Evolutionary conservation across 805 yeast species (phyloP), one percentile per base, ranked within the genome.

Genomic region (Candida anglica): DNA sequence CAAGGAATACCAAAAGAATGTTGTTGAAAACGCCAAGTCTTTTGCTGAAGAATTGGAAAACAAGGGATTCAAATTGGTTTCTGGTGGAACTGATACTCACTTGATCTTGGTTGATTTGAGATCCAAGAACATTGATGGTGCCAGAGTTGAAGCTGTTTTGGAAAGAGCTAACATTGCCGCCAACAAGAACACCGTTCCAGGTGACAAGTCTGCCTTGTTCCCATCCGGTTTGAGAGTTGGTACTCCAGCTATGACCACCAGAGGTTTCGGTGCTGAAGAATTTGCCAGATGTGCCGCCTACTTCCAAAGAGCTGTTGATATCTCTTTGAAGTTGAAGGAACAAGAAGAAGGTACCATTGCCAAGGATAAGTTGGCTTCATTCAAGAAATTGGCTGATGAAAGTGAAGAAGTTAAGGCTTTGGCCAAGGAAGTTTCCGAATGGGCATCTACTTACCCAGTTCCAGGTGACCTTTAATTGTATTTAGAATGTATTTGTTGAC

Each of bases 191-290:
- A 82, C 98, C 30, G 87, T 91, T 46, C 98, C 98, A 43, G 97
- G 97, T 58, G 98, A 91, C 69, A 86, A 84, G 66, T 84, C 95
- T 28, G 98, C 98, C 34, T 75, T 91, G 44, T 91, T 88, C 44
- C 98, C 98, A 59, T 91, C 95, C 52, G 98, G 98, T 61, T 79
- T 91, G 46, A 85, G 98, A 71, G 83, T 91, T 42, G 98, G 98
- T 56, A 85, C 98, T 33, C 98, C 98, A 46, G 97, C 97, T 38
- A 91, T 91, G 98, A 79, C 96, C 44, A 86, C 97, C 39, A 86
- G 98, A 71, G 98, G 98, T 47, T 77, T 88, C 52, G 85, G 88
- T 40, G 88, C 85, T 61, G 81, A 70, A 40, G 97, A 93, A 58
- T 93, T 91, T 63, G 74, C 64, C 50, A 77, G 74, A 55, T 84